phyloP scores from a whole-genome alignment of 2,329 filamentous ascomycete species.

The Sclerotinia glacialis region DNA sequence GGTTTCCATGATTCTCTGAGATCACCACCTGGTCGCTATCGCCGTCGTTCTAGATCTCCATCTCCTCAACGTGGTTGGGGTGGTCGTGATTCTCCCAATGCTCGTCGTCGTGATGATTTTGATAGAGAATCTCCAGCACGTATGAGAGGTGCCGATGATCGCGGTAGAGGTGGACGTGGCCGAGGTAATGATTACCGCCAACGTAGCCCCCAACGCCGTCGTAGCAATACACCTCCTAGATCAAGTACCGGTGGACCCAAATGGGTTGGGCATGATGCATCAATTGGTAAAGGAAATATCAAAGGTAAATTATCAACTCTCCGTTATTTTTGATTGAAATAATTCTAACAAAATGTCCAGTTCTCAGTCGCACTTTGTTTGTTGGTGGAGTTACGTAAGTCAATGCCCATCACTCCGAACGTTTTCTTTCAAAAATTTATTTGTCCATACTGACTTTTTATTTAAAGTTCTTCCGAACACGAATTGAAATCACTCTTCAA shows the following conservation, averaged over 20 bases:
- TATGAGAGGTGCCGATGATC: slow-evolving; percentile 54
- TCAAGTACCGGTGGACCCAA: slow-evolving; percentile 55
- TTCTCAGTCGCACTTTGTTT: slow-evolving; percentile 91
- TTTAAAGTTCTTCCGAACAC: slow-evolving; percentile 65
- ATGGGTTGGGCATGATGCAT: slow-evolving; percentile 76
- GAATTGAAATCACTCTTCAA: slow-evolving; percentile 80
- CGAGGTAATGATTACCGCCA: slow-evolving; percentile 75
- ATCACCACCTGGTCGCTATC: slow-evolving; percentile 57
- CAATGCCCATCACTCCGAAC: slow-evolving; percentile 1
- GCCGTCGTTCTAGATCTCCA: slow-evolving; percentile 69
- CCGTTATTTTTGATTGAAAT: slow-evolving; percentile 10
- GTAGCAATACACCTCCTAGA: slow-evolving; percentile 57
- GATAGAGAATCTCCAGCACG: slow-evolving; percentile 65
- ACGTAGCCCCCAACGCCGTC: slow-evolving; percentile 74
- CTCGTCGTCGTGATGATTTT: slow-evolving; percentile 52
- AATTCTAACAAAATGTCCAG: slow-evolving; percentile 44
- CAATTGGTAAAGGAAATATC: slow-evolving; percentile 72
- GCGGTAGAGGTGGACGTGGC: slow-evolving; percentile 49
- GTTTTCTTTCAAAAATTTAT: slow-evolving; percentile 17
- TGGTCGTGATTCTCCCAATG: slow-evolving; percentile 55
- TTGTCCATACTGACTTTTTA: slow-evolving; percentile 34
- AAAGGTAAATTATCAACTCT: slow-evolving; percentile 52
- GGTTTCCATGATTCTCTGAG: slow-evolving; percentile 52
- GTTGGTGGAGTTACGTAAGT: slow-evolving; percentile 90
- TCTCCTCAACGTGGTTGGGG: slow-evolving; percentile 76